Base-by-base conservation (phyloP, 129 eudicot species). In the Flaveria linearis region DNA sequence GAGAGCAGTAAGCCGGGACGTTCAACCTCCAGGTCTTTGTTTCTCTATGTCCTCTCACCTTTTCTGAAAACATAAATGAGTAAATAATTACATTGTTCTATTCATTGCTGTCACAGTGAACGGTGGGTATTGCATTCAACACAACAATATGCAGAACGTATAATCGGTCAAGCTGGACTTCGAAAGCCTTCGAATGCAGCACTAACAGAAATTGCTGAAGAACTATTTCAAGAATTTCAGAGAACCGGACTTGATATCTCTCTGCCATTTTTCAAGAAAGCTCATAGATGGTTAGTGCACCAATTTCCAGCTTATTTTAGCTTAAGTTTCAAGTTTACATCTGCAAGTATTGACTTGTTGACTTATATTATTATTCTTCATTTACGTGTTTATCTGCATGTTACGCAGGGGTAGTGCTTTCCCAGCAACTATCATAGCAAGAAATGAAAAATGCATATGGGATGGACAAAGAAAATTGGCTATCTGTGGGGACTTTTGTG, bases 1-100 rank as follows among this genome's bases (percentile, higher is more conserved):
- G 96, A 95, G 81, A 95, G 97, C 87, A 91, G 97, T 81, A 95
- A 95, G 76, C 99, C 99, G 9, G 96, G 89, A 15, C 99, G 94
- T 66, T 84, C 96, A 22, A 76, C 81, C 75, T 62, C 82, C 68
- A 87, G 92, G 97, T 92, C 76, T 53, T 81, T 50, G 7, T 60
- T 66, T 42, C 67, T 77, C 25, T 33, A 3, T 50, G 2, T 39
- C 17, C 17, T 73, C 39, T 50, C 51, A 39, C 26, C 8, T n/a
- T 26, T 47, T 7, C 68, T 52, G 0, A 42, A 62, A 22, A 57
- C 14, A 17, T 52, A 52, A 52, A n/a, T 10, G 36, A 61, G 15
- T 69, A 46, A 11, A 51, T 20, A 7, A 20, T 55, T 33, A n/a
- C 57, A 15, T 49, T 13, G 0, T 41, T 61, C 41, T 73, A 28